Conservation (phyloP, 306 rosid genomes). For the Cucumis melo region DNA sequence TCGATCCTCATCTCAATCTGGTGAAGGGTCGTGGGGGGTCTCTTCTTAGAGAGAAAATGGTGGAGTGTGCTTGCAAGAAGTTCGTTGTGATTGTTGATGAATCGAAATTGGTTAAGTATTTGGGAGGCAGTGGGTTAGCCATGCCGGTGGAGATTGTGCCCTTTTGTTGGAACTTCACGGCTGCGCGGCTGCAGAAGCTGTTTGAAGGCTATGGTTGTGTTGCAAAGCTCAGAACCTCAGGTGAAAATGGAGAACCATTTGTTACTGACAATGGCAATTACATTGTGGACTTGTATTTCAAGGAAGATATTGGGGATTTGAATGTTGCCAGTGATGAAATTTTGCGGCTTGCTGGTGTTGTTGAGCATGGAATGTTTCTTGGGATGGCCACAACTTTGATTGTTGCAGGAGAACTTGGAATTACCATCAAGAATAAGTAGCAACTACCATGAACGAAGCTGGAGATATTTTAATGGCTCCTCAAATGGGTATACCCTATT, state of each 20-base stretch:
- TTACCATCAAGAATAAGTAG: constrained; percentile 48
- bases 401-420: constrained; percentile 73
- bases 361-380: constrained; percentile 86
- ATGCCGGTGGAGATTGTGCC: constrained; percentile 73
- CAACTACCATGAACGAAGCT: not conserved
- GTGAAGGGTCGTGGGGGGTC: constrained; percentile 93
- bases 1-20: constrained; percentile 51
- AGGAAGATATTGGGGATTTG: constrained; percentile 61
- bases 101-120: constrained; percentile 45
- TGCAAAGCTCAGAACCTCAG: constrained; percentile 44
- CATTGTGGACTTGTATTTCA: constrained; percentile 59
- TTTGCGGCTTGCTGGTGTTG: constrained; percentile 67
- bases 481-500: constrained; percentile 21
- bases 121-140: constrained; percentile 70
- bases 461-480: constrained; percentile 10
- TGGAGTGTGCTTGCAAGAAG: constrained; percentile 58
- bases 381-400: constrained; percentile 83
- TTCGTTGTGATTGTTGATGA: constrained; percentile 79
- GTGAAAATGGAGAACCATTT: constrained; percentile 30
- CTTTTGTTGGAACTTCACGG: constrained; percentile 73
- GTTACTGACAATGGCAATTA: constrained; percentile 71
- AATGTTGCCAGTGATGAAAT: constrained; percentile 57
- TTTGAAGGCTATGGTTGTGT: constrained; percentile 49
- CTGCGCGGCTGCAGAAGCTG: constrained; percentile 29
- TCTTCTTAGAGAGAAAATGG: constrained; percentile 70